phyloP scores from a whole-genome alignment of 768 basidiomycete genomes.

The Mycena rebaudengoi region DNA sequence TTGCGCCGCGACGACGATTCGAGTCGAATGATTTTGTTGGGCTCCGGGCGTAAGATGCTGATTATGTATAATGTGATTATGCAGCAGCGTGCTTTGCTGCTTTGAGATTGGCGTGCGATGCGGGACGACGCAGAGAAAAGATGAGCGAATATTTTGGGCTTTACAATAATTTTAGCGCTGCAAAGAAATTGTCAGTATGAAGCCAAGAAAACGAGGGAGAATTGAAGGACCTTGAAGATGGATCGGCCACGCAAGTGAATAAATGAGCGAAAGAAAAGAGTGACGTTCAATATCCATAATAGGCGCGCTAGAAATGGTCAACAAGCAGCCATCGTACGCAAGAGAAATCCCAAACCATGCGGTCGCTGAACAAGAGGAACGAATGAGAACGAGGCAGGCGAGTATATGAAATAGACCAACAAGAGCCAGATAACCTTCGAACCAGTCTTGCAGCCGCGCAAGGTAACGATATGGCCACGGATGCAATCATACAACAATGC shows the following conservation, averaged over 20 bases:
- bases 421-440: conserved; percentile 94
- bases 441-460: conserved; percentile 91
- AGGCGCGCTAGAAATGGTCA: conserved; percentile 58
- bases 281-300: conserved; percentile 68
- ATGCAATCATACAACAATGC: conserved; percentile 86
- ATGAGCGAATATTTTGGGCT: conserved; percentile 23
- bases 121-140: conserved; percentile 15
- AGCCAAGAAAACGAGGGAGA: conserved; percentile 8
- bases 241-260: conserved; percentile 32
- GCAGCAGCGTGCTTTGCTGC: conserved; percentile 1
- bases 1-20: not conserved
- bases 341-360: conserved; percentile 45
- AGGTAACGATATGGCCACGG: conserved; percentile 85
- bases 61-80: no score
- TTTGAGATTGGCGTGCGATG: conserved; percentile 17
- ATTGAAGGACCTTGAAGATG: conserved; percentile 33
- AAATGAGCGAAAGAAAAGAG: conserved; percentile 28
- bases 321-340: conserved; percentile 34
- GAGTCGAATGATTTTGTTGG: not conserved
- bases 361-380: conserved; percentile 49
- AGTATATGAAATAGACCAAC: conserved; percentile 37
- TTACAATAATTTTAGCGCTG: conserved; percentile 9
- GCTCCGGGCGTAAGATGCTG: conserved; percentile 10
- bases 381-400: not conserved
- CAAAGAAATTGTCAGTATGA: not conserved